Evolutionary conservation across 192 early-diverging fungal genomes (phyloP), one percentile per base, ranked within the genome.

Genomic region (Allomyces arbusculus): DNA sequence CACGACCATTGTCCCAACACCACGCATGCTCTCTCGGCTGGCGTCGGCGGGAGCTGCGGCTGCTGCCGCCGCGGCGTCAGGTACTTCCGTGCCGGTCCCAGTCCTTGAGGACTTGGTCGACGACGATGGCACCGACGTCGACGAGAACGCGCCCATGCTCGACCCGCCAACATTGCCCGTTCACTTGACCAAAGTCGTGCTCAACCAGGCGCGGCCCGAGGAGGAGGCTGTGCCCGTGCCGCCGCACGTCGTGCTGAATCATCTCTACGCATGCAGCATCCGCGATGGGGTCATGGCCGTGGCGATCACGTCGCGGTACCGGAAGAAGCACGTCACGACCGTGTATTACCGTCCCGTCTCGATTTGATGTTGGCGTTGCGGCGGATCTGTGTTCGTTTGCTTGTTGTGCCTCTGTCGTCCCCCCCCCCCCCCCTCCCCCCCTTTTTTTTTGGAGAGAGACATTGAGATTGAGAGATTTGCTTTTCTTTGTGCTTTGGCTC

Each of bases 201-300:
- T 58, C 50, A 58, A 58, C 5, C 16, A 58, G 20, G 20, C 20
- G 12, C 16, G 50, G 12, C 16, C 20, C 16, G 95, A 98, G 71
- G 87, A 86, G 69, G 75, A 75, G 9, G 77, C 87, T 7, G 72
- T 98, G 16, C 90, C 90, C 0, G 87, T 90, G 23, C 95, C 95
- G 10, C 91, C 90, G 67, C 89, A 94, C 70, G 95, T 95, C 14
- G 87, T 86, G 24, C 72, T 98, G 66, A 96, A 96, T 71, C 95
- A 98, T 72, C 74, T 98, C 61, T 96, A 95, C 72, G 94, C 95
- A 8, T 94, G 90, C 70, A 90, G 88, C 12, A 96, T 98, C 64
- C 83, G 89, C 66, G 91, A 96, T 66, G 89, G 92, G 19, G 94
- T 98, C 20, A 90, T 98, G 89, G 94, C 94, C 16, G 78, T 98